Conservation (phyloP, 306 rosid genomes). For the Fragaria iinumae region DNA sequence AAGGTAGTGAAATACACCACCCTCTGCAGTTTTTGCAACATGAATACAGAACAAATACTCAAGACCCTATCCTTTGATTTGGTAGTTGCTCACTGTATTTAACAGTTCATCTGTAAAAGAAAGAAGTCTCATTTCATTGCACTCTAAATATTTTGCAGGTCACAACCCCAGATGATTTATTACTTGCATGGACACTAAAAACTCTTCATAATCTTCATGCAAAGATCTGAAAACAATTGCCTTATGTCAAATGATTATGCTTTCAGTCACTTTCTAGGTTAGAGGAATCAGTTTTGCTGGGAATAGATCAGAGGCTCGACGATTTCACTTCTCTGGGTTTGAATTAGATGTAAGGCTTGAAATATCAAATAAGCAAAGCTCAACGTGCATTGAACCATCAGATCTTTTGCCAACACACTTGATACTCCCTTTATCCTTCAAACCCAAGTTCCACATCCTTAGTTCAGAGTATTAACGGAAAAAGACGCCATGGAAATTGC, state of each 20-base stretch:
- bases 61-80: background rate
- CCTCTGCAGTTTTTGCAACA: background rate
- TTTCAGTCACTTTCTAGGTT: no score
- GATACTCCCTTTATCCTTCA: no score
- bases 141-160: slow-evolving; percentile 54
- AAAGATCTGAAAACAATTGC: no score
- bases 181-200: slow-evolving; percentile 58
- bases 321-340: no score
- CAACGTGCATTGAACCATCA: no score
- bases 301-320: no score
- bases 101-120: background rate
- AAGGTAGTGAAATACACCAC: slow-evolving; percentile 51
- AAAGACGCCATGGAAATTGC: background rate
- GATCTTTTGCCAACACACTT: no score
- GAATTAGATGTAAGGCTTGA: no score
- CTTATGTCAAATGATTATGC: no score
- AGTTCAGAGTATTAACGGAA: background rate
- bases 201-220: slow-evolving; percentile 5
- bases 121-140: background rate
- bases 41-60: background rate
- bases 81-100: background rate
- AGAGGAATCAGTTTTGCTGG: no score
- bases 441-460: background rate
- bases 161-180: slow-evolving; percentile 89
- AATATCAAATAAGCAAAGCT: no score